These are phyloP conservation scores for Yarrowia osloensis DNA, from an alignment of 805 yeast genomes.

Conservation along the genomic window DNA sequence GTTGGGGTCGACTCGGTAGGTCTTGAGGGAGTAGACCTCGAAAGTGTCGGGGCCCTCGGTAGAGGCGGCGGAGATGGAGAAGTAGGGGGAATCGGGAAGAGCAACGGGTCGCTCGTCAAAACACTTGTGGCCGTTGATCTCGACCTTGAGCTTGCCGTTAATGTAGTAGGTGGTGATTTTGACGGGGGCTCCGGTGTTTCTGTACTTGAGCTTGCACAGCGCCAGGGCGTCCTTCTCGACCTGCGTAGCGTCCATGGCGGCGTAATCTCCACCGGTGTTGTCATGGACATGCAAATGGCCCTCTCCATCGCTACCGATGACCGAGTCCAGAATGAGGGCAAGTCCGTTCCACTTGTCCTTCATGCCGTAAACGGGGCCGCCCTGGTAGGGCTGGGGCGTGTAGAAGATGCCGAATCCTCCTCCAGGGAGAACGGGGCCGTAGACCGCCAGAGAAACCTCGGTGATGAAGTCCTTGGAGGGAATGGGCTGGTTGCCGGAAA, in stretches of 20 bases:
- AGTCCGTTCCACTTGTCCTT: slow-evolving; percentile 47
- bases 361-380: slow-evolving; percentile 45
- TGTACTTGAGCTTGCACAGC: slow-evolving; percentile 43
- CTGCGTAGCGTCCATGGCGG: slow-evolving; percentile 25
- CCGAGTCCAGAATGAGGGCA: slow-evolving; percentile 45
- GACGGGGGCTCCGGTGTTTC: slow-evolving; percentile 42
- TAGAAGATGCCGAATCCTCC: slow-evolving; percentile 47
- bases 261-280: slow-evolving; percentile 44
- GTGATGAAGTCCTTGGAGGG: slow-evolving; percentile 43
- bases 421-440: slow-evolving; percentile 42
- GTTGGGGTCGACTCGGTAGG: slow-evolving; percentile 26
- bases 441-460: slow-evolving; percentile 40
- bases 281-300: slow-evolving; percentile 46
- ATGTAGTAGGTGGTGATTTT: slow-evolving; percentile 42
- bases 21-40: slow-evolving; percentile 32
- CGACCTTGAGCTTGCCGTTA: slow-evolving; percentile 41
- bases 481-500: slow-evolving; percentile 42
- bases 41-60: slow-evolving; percentile 36
- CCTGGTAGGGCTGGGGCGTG: slow-evolving; percentile 37
- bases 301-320: slow-evolving; percentile 34
- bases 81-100: slow-evolving; percentile 41
- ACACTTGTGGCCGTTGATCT: slow-evolving; percentile 45
- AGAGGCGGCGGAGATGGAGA: slow-evolving; percentile 44
- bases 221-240: slow-evolving; percentile 41
- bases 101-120: slow-evolving; percentile 41